Evolutionary conservation across 2,329 filamentous ascomycete genomes (phyloP), one percentile per base, ranked within the genome.

Genomic region (Tolypocladium inflatum): DNA sequence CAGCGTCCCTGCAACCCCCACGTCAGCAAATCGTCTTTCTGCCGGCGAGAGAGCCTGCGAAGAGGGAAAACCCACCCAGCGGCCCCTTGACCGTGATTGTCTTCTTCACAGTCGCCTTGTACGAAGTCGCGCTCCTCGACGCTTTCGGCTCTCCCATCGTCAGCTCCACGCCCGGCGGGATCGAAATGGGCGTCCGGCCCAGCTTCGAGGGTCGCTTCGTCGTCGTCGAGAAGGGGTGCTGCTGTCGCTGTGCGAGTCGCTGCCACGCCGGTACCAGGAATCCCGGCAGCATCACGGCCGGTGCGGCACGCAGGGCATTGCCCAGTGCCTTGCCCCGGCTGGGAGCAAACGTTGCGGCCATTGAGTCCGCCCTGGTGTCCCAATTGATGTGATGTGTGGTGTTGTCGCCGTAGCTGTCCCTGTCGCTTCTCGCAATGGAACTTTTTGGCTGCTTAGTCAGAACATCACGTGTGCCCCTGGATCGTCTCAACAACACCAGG

Each of bases 151-250:
- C 82, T 60, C 88, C 81, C 59, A 92, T 76, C 13, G 83, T 76
- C 48, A 99, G 79, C 55, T 88, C 88, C 58, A 99, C 94, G 62
- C 90, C 89, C 0, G 89, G 87, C 1, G 93, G 93, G 38, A 96
- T 80, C 57, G 90, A 86, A 56, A 96, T 82, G 30, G 89, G 83
- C 60, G 89, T 89, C 65, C 85, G 82, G 66, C 94, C 94, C 62
- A 99, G 88, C 79, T 97, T 94, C 51, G 93, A 97, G 59, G 79
- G 75, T 65, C 80, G 79, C 69, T 75, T 74, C 56, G 84, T 70
- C 50, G 90, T 88, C 48, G 85, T 86, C 58, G 89, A 92, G 78
- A 97, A 97, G 19, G 59, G 56, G 59, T 62, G 62, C 57, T 54
- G 61, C 45, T 57, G 62, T 62, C 76, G 75, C 68, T 81, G 62